A percentile compares a stretch with the other conserved stretches of the same genome.
Evolutionary conservation across 2,329 filamentous ascomycete species (phyloP).

Genomic region (Magnaporthiopsis poae): DNA sequence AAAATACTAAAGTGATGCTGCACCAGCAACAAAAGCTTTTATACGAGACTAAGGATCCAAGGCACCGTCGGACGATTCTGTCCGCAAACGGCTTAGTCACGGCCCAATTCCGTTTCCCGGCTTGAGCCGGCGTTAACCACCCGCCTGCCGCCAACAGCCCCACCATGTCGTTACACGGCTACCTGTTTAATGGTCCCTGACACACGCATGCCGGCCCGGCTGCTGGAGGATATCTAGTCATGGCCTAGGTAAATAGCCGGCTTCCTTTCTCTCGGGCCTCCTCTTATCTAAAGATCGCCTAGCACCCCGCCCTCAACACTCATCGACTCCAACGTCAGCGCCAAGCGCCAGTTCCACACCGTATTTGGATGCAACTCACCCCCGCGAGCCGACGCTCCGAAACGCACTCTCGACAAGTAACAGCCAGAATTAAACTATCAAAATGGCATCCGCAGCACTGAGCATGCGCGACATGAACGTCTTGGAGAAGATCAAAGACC

Average conservation of each 20-base stretch:
- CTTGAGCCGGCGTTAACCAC: background rate
- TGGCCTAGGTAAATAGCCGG: background rate
- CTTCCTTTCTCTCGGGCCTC: background rate
- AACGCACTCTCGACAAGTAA: background rate
- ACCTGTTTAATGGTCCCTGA: background rate
- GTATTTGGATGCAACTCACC: background rate
- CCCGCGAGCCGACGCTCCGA: no score
- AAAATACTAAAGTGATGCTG: no score
- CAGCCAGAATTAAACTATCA: background rate
- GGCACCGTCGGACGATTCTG: background rate
- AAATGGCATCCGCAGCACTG: constrained; percentile 40
- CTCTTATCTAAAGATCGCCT: background rate
- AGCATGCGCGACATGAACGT: constrained; percentile 51
- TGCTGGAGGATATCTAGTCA: background rate
- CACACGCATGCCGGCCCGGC: background rate
- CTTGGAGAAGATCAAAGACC: constrained; percentile 58
- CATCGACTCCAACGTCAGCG: background rate
- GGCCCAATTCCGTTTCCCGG: background rate
- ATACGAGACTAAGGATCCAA: no score
- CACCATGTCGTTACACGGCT: background rate
- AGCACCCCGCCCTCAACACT: background rate
- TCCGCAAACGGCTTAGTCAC: background rate
- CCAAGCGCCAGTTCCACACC: background rate
- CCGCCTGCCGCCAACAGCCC: background rate
- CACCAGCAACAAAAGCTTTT: no score